Percentiles rank a stretch among this genome's conserved stretches.
Evolutionary conservation across 192 early-diverging fungal species (phyloP).

Genomic region (Coemansia sp.): DNA sequence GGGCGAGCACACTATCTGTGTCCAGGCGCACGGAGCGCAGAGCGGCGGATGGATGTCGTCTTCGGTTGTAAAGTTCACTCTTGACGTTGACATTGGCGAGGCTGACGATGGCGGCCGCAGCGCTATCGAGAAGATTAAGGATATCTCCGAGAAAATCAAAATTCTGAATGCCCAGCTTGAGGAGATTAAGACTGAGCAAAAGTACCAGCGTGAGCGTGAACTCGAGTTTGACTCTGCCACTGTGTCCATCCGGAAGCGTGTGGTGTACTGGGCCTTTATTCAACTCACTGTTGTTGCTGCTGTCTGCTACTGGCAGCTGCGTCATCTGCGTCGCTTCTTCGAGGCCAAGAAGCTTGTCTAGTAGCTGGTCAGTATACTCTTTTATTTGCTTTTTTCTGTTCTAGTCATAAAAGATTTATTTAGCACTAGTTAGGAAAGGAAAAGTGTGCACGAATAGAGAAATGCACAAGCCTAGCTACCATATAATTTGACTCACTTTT

Average conservation of each 20-base stretch:
- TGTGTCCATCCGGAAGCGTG: slow-evolving; percentile 79
- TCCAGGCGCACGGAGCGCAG: slow-evolving; percentile 63
- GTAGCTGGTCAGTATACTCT: background rate
- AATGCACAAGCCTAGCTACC: no score
- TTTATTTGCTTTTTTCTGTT: background rate
- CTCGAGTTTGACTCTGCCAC: slow-evolving; percentile 87
- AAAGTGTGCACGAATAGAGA: no score
- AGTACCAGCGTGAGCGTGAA: slow-evolving; percentile 88
- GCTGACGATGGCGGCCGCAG: slow-evolving; percentile 55
- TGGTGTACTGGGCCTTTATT: slow-evolving; percentile 84
- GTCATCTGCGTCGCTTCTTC: slow-evolving; percentile 83
- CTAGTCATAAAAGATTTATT: background rate
- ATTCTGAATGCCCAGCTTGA: slow-evolving; percentile 82
- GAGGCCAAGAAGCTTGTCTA: slow-evolving; percentile 89
- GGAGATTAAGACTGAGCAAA: slow-evolving; percentile 86
- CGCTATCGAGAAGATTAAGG: slow-evolving; percentile 57
- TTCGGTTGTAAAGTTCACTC: slow-evolving; percentile 48
- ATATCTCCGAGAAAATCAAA: slow-evolving; percentile 69
- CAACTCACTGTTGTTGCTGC: slow-evolving; percentile 79
- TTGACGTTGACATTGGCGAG: slow-evolving; percentile 73
- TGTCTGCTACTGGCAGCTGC: slow-evolving; percentile 86
- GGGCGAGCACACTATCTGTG: slow-evolving; percentile 91
- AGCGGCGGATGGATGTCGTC: slow-evolving; percentile 70
- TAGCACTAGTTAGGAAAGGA: no score
- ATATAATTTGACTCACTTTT: no score